Evolutionary conservation across 768 basidiomycete species (phyloP).

Genomic region (Gyrodon lividus): DNA sequence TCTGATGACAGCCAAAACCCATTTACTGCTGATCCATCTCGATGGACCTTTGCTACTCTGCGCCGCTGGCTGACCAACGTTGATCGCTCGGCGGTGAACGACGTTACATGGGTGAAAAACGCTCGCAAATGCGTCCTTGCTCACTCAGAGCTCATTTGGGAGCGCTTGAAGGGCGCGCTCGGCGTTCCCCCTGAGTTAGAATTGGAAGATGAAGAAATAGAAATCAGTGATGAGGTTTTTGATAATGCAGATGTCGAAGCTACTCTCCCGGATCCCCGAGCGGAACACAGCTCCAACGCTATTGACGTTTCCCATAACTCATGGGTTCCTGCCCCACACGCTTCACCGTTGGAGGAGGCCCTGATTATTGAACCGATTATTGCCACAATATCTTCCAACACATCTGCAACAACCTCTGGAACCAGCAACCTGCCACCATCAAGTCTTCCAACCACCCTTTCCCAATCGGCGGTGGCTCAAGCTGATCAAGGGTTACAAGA

Average conservation of each 20-base stretch:
- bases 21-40: conserved; percentile 52
- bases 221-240: background rate
- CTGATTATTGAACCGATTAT: conserved; percentile 56
- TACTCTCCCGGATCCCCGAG: background rate
- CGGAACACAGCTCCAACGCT: background rate
- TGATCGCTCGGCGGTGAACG: conserved; percentile 61
- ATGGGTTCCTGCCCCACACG: conserved; percentile 8
- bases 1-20: conserved; percentile 30
- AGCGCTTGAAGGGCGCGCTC: conserved; percentile 82
- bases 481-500: conserved; percentile 46
- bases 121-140: conserved; percentile 74
- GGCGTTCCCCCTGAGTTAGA: conserved; percentile 87
- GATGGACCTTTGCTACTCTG: conserved; percentile 75
- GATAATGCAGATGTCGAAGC: background rate
- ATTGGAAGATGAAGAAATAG: conserved; percentile 42
- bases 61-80: conserved; percentile 63
- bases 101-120: conserved; percentile 70
- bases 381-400: conserved; percentile 30
- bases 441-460: conserved; percentile 35
- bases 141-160: conserved; percentile 88
- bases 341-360: conserved; percentile 11
- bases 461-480: conserved; percentile 27
- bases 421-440: conserved; percentile 37
- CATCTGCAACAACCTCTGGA: conserved; percentile 16
- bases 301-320: background rate